Percentiles rank a stretch among this genome's conserved stretches.
Conservation (phyloP, 495 filamentous ascomycete species). For the Talaromyces trachyspermus region DNA sequence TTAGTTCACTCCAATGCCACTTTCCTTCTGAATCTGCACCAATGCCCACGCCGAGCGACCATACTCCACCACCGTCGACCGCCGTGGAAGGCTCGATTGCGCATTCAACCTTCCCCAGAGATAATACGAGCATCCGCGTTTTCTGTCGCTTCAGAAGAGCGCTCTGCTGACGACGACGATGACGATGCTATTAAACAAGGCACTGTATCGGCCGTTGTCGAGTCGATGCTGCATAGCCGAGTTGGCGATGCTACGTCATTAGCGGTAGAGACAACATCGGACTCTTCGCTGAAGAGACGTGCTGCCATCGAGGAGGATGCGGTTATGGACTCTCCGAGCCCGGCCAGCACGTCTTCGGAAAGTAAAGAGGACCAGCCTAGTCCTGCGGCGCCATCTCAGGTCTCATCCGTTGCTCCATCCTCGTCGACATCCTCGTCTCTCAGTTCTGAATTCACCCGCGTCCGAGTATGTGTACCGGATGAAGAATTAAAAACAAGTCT, state of each 20-base stretch:
- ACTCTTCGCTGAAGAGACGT: constrained; percentile 7
- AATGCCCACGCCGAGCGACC: constrained; percentile 56
- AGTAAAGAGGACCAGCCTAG: constrained; percentile 12
- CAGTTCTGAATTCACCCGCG: constrained; percentile 59
- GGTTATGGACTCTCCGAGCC: constrained; percentile 26
- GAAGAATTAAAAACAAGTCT: too few species aligned
- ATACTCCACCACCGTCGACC: constrained; percentile 30
- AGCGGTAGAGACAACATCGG: constrained; percentile 19
- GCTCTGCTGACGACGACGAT: constrained; percentile 17
- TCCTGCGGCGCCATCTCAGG: constrained; percentile 14
- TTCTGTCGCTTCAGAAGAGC: constrained; percentile 28
- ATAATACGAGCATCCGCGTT: constrained; percentile 33
- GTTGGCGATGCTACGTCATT: constrained; percentile 6
- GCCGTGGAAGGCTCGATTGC: constrained; percentile 39
- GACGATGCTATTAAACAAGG: constrained; percentile 11
- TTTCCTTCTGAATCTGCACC: constrained; percentile 32
- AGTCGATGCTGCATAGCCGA: constrained; percentile 2
- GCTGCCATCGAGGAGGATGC: constrained; percentile 28
- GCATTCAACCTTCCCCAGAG: constrained; percentile 54
- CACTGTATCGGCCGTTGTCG: neutral
- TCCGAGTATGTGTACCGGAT: constrained; percentile 45
- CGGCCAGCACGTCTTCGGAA: constrained; percentile 22
- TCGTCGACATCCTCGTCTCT: constrained; percentile 38
- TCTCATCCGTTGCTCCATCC: constrained; percentile 25
- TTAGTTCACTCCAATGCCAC: constrained; percentile 38